Evolutionary conservation across 2,329 filamentous ascomycete species (phyloP), one percentile per base, ranked within the genome.

Genomic region (Penicillium sp.): DNA sequence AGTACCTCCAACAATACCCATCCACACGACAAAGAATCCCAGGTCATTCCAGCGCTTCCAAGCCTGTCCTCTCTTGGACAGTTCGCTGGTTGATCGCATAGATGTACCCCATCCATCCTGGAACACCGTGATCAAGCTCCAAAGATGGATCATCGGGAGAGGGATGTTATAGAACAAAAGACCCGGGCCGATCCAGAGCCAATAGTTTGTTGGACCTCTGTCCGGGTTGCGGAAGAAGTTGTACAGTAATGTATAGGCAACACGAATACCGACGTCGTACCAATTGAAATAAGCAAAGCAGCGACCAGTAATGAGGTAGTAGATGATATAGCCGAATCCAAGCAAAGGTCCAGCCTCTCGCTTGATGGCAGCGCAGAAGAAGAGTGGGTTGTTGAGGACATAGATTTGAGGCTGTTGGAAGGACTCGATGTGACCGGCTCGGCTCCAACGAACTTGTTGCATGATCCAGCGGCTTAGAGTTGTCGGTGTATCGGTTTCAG

Each of bases 391-490:
- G 30, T 72, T 72, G 8, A 76, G 67, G 12, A 73, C 63, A 65
- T 79, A 79, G 19, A 78, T 67, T 51, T 69, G 66, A 0, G 75
- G 76, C 19, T 75, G 72, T 50, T 73, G 72, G 54, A 76, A 73
- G 12, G 72, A 73, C 65, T 79, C 76, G 51, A 78, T 76, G 59
- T 78, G 74, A 0, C 70, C 70, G 15, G 76, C 74, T 55, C 76
- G 72, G 26, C 71, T 67, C 75, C 76, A 78, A 49, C 76, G 72
- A 24, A 78, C 73, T 65, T 78, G 76, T 58, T 79, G 76, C 12
- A 75, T 68, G 12, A 77, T 64, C 76, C 76, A 78, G 15, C 73
- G 67, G 15, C 71, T 66, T 6, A 78, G 56, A 0, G 73, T 78
- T 6, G 71, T 72, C 2, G 76, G 76, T 1, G 75, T 76, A 37